These are phyloP conservation scores for Prototheca wickerhamii DNA, from an alignment of 163 green algal species.

Conservation along the genomic window DNA sequence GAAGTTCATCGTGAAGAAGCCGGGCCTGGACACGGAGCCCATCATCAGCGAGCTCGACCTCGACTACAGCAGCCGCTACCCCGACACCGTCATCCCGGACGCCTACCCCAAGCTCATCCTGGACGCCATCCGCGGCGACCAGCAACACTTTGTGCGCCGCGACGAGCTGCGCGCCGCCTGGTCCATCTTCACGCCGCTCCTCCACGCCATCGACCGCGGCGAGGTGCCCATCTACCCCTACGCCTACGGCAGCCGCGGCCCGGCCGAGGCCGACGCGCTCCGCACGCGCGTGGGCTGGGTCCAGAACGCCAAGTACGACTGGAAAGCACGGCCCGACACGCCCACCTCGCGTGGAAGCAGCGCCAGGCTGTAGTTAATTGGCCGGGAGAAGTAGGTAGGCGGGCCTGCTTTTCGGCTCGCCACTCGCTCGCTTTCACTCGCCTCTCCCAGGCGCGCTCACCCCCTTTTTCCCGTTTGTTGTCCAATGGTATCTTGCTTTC, in stretches of 20 bases:
- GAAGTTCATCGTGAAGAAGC: slow-evolving; percentile 91
- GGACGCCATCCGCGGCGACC: slow-evolving; percentile 81
- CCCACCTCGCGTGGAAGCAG: not conserved
- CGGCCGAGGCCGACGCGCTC: slow-evolving; percentile 35
- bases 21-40: slow-evolving; percentile 71
- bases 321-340: slow-evolving; percentile 4
- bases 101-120: slow-evolving; percentile 97
- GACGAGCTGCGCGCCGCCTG: slow-evolving; percentile 92
- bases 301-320: slow-evolving; percentile 32
- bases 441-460: too few relatives aligned
- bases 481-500: too few relatives aligned
- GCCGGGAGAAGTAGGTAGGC: too few relatives aligned
- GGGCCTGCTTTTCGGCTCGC: not conserved
- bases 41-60: slow-evolving; percentile 88
- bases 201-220: slow-evolving; percentile 71
- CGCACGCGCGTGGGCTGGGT: slow-evolving; percentile 31
- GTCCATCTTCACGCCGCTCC: slow-evolving; percentile 87
- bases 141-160: slow-evolving; percentile 88
- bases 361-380: not conserved
- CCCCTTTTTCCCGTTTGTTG: too few relatives aligned
- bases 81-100: slow-evolving; percentile 78
- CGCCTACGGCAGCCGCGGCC: slow-evolving; percentile 39
- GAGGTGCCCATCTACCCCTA: slow-evolving; percentile 41
- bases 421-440: too few relatives aligned
- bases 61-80: slow-evolving; percentile 50